Percentiles rank a stretch among this genome's conserved stretches.
Evolutionary conservation across 1,284 basidiomycete species (phyloP).

Genomic region (Crepidotus sp.): DNA sequence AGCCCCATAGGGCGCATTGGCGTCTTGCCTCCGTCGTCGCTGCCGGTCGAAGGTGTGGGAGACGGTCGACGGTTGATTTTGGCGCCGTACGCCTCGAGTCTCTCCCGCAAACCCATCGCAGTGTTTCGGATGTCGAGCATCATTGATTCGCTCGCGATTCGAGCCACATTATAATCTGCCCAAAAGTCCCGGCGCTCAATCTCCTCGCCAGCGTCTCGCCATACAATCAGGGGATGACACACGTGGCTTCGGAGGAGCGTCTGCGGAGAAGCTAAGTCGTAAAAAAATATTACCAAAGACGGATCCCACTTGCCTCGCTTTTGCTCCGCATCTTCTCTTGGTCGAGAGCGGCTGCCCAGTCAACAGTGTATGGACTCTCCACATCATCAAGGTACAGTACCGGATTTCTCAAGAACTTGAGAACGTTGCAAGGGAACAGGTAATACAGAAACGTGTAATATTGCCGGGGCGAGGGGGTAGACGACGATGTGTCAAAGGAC

Average conservation of each 20-base stretch:
- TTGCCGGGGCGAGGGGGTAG: constrained; percentile 46
- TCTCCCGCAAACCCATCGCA: constrained; percentile 33
- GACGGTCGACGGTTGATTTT: constrained; percentile 5
- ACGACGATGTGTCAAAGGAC: constrained; percentile 42
- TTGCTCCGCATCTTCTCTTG: constrained; percentile 61
- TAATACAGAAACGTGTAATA: constrained; percentile 81
- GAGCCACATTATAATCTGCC: constrained; percentile 54
- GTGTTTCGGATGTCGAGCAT: constrained; percentile 61
- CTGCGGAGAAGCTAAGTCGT: constrained; percentile 28
- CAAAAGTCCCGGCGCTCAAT: constrained; percentile 58
- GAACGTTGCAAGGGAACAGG: constrained; percentile 77
- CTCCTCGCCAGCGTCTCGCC: constrained; percentile 55
- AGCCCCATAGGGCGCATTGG: constrained; percentile 27
- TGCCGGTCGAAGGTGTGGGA: constrained; percentile 7
- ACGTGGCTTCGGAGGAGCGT: constrained; percentile 62
- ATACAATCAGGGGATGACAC: constrained; percentile 67
- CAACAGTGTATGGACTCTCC: constrained; percentile 47
- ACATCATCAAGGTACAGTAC: constrained; percentile 48
- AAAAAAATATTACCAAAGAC: background rate
- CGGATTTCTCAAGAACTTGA: constrained; percentile 67
- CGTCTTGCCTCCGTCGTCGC: constrained; percentile 12
- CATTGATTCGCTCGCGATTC: constrained; percentile 62
- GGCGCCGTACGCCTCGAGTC: constrained; percentile 19
- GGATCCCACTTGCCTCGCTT: constrained; percentile 43
- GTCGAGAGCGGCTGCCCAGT: constrained; percentile 63